Conservation (phyloP, 371 early-diverging fungal species). For the Apophysomyces sp. region DNA sequence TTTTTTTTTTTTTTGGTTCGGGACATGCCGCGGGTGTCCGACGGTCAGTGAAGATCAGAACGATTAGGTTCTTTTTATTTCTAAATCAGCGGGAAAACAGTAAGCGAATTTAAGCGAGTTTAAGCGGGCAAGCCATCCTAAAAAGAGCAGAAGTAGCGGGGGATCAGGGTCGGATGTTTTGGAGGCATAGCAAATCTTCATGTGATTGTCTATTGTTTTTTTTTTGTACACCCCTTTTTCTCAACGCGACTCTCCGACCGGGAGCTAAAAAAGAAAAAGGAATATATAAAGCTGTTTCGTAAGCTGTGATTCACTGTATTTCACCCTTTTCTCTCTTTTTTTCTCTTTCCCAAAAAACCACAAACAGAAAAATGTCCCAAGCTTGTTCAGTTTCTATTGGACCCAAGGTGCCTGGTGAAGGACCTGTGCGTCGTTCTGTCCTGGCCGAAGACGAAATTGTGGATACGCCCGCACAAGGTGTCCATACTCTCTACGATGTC, state of each 20-base stretch:
- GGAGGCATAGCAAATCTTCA: neutral
- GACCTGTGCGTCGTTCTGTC: conserved; percentile 53
- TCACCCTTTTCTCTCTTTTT: neutral
- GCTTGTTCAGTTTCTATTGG: conserved; percentile 19
- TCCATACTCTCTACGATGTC: conserved; percentile 72
- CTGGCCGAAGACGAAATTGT: conserved; percentile 55
- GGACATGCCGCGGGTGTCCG: no score
- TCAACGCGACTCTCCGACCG: neutral
- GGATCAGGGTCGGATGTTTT: neutral
- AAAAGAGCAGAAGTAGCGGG: no score
- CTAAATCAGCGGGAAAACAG: no score
- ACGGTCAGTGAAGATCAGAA: no score
- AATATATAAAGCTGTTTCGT: no score
- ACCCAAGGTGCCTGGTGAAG: conserved; percentile 32
- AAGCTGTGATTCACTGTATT: neutral
- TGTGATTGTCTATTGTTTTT: neutral
- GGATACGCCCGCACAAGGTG: conserved; percentile 49
- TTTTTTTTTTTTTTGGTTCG: no score
- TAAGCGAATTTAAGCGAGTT: no score
- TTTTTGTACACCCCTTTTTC: neutral
- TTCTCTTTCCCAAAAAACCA: neutral
- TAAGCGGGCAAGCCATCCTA: no score
- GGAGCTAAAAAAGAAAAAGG: conserved; percentile 1
- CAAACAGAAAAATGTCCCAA: neutral
- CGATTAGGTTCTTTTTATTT: no score